Conservation (phyloP, 768 basidiomycete genomes). For the Chalciporus pseudorubinellus region DNA sequence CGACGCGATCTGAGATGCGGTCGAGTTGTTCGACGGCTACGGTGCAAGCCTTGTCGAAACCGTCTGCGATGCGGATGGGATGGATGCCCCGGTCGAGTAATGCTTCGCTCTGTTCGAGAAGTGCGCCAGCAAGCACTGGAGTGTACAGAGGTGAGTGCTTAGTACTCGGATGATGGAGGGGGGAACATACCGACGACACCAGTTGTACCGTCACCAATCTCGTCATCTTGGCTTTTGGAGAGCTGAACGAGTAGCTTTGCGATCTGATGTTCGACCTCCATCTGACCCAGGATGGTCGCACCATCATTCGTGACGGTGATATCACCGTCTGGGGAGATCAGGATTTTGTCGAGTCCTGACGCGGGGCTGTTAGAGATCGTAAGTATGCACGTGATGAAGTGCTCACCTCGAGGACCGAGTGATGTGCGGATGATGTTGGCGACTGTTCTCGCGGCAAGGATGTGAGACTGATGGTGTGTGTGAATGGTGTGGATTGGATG, state of each 20-base stretch:
- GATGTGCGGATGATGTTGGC: constrained; percentile 95
- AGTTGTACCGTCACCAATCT: constrained; percentile 98
- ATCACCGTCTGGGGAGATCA: constrained; percentile 95
- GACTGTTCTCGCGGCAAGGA: constrained; percentile 91
- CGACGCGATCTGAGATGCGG: constrained; percentile 84
- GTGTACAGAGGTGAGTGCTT: background rate
- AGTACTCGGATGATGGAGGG: constrained; percentile 3
- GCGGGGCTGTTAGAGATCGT: constrained; percentile 11
- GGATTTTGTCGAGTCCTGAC: constrained; percentile 89
- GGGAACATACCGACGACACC: constrained; percentile 89
- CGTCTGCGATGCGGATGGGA: constrained; percentile 98
- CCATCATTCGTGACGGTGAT: constrained; percentile 99
- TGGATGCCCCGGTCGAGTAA: constrained; percentile 99
- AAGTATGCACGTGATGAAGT: background rate
- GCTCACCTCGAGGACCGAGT: constrained; percentile 85
- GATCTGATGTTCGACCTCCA: constrained; percentile 99
- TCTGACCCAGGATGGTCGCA: constrained; percentile 95
- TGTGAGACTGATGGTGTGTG: constrained; percentile 66
- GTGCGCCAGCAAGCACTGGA: constrained; percentile 92
- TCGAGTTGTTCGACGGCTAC: constrained; percentile 91
- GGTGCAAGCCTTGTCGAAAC: constrained; percentile 91
- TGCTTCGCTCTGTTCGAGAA: constrained; percentile 90
- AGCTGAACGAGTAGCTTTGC: constrained; percentile 96
- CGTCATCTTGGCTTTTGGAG: constrained; percentile 98
- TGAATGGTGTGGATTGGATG: constrained; percentile 1